Evolutionary conservation across 129 eudicot species (phyloP).

Genomic region (Chrysanthemum seticuspe): DNA sequence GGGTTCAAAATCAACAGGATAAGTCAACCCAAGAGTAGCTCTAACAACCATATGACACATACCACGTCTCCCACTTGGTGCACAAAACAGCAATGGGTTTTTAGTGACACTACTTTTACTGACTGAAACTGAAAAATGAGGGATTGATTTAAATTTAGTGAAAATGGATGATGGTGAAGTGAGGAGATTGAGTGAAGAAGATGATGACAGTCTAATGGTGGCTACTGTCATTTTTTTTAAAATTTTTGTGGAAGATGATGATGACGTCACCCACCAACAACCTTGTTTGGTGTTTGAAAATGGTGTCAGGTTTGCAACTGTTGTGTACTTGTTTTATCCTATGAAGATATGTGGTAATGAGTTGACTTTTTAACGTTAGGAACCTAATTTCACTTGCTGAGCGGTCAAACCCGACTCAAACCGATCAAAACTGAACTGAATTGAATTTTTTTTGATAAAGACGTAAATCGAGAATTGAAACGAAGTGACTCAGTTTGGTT

Average conservation of each 20-base stretch:
- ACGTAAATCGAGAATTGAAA: too few relatives aligned
- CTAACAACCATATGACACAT: conserved; percentile 65
- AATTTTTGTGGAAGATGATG: neutral
- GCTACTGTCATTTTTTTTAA: conserved; percentile 49
- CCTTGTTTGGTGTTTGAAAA: too few relatives aligned
- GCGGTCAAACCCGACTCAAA: too few relatives aligned
- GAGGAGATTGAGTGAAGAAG: conserved; percentile 37
- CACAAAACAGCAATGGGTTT: conserved; percentile 21
- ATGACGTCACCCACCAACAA: too few relatives aligned
- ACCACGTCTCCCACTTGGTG: conserved; percentile 46
- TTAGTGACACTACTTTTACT: conserved; percentile 2
- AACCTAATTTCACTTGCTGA: too few relatives aligned
- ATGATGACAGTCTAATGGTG: conserved; percentile 63
- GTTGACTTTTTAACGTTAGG: too few relatives aligned
- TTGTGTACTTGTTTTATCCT: too few relatives aligned
- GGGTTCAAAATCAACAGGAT: conserved; percentile 53
- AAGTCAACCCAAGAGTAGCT: conserved; percentile 88
- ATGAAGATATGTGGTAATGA: too few relatives aligned
- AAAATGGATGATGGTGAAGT: conserved; percentile 36
- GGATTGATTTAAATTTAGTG: conserved; percentile 39
- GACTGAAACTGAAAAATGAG: conserved; percentile 32
- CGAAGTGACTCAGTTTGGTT: too few relatives aligned
- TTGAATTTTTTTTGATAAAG: too few relatives aligned
- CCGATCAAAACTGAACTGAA: too few relatives aligned
- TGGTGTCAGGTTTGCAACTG: too few relatives aligned